These are phyloP conservation scores for Geoglossum glabrum DNA, from an alignment of 495 filamentous ascomycete genomes.

Conservation along the genomic window DNA sequence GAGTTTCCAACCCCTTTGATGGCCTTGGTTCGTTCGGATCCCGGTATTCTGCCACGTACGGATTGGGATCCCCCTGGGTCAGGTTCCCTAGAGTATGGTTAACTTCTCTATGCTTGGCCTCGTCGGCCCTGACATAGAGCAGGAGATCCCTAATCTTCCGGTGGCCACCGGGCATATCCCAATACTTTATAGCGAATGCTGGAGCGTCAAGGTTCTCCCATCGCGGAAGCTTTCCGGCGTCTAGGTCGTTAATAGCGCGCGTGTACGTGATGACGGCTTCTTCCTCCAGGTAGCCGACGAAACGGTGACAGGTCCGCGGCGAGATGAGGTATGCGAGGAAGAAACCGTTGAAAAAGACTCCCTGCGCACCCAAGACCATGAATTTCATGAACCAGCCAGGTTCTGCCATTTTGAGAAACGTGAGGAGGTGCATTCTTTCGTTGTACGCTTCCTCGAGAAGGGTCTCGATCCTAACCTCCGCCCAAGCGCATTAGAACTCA, in stretches of 20 bases:
- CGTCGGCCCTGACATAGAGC: conserved; percentile 77
- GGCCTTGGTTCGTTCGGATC: conserved; percentile 42
- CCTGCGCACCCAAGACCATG: conserved; percentile 65
- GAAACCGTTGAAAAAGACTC: conserved; percentile 87
- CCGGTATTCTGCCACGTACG: conserved; percentile 61
- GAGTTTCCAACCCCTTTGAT: conserved; percentile 37
- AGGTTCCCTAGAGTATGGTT: conserved; percentile 88
- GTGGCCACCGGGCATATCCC: conserved; percentile 74
- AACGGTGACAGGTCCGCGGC: conserved; percentile 79
- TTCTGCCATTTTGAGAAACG: conserved; percentile 81
- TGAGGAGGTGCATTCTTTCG: conserved; percentile 89
- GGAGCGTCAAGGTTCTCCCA: conserved; percentile 69
- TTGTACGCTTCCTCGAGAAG: conserved; percentile 88
- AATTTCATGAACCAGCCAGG: conserved; percentile 76
- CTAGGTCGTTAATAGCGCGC: conserved; percentile 65
- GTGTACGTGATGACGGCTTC: conserved; percentile 94
- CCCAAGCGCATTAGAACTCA: not conserved
- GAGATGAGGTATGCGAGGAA: conserved; percentile 80
- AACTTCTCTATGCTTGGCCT: conserved; percentile 92
- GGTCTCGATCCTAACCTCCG: conserved; percentile 56
- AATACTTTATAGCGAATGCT: conserved; percentile 76
- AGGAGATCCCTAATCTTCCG: conserved; percentile 72
- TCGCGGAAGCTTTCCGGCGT: conserved; percentile 58
- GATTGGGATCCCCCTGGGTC: conserved; percentile 75
- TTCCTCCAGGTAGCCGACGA: conserved; percentile 93